Conservation (phyloP, 768 basidiomycete species). For the Termitomyces sp. region DNA sequence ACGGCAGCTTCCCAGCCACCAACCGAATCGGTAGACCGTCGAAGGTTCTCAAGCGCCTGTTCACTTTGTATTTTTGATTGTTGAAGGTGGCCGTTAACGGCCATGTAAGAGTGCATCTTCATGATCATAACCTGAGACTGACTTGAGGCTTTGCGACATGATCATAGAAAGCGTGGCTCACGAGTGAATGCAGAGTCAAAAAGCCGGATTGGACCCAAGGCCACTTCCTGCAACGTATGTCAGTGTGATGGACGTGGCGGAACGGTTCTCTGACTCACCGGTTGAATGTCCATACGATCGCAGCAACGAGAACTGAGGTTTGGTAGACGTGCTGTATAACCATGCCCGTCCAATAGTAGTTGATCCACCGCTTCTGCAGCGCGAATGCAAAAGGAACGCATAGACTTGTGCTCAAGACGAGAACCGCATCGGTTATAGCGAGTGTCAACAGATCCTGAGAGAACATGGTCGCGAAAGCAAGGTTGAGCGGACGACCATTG, state of each 20-base stretch:
- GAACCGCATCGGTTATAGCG: constrained; percentile 77
- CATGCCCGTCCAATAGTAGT: constrained; percentile 73
- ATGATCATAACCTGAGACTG: constrained; percentile 70
- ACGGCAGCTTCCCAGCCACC: constrained; percentile 72
- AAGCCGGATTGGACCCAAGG: constrained; percentile 97
- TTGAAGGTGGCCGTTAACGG: constrained; percentile 83
- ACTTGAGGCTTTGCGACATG: background rate
- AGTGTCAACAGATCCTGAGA: constrained; percentile 81
- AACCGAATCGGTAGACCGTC: constrained; percentile 39
- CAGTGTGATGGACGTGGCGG: background rate
- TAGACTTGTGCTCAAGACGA: constrained; percentile 70
- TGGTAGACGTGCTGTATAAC: constrained; percentile 82
- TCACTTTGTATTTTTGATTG: constrained; percentile 44
- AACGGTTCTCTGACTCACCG: constrained; percentile 37
- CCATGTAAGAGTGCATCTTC: constrained; percentile 95
- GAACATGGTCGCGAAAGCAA: constrained; percentile 83
- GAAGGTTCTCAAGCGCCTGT: constrained; percentile 39
- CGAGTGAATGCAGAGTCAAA: constrained; percentile 82
- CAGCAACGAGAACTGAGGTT: constrained; percentile 62
- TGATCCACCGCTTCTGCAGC: constrained; percentile 74
- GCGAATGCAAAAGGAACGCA: constrained; percentile 85
- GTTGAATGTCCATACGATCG: constrained; percentile 90
- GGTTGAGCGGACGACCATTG: constrained; percentile 74
- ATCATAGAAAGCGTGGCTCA: constrained; percentile 25
- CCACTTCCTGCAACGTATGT: constrained; percentile 66